Percentiles rank a stretch among this genome's conserved stretches.
These are phyloP conservation scores for Cinnamomum chago DNA, from an alignment of 164 flowering plant species.

Conservation along the genomic window DNA sequence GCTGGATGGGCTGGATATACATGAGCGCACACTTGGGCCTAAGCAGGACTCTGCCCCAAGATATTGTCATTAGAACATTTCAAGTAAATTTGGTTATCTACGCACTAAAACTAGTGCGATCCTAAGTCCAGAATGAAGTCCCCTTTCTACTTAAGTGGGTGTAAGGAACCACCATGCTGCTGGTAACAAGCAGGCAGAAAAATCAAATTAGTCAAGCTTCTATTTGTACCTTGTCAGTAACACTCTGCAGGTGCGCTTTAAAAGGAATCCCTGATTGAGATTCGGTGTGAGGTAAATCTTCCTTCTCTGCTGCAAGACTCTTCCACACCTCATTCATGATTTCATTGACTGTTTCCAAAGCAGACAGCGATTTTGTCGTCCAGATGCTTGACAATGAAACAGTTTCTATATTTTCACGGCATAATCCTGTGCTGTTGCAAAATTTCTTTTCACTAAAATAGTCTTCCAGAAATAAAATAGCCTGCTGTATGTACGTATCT, in stretches of 20 bases:
- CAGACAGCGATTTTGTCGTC: background rate
- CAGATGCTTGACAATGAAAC: background rate
- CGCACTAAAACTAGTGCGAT: background rate
- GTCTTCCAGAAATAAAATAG: slow-evolving; percentile 16
- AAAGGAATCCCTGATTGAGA: background rate
- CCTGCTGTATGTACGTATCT: slow-evolving; percentile 9
- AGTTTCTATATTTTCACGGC: slow-evolving; percentile 5
- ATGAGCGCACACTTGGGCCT: too few relatives aligned
- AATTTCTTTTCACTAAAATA: slow-evolving; percentile 18
- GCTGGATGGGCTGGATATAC: too few relatives aligned
- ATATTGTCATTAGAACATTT: too few relatives aligned
- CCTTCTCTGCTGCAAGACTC: background rate
- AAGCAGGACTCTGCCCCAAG: too few relatives aligned
- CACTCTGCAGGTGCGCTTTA: background rate
- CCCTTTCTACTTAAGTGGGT: too few relatives aligned
- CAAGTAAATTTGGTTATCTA: too few relatives aligned
- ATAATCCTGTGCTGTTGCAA: slow-evolving; percentile 20
- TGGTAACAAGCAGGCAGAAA: background rate
- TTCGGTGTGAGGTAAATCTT: background rate
- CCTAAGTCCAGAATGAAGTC: too few relatives aligned
- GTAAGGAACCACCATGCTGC: too few relatives aligned
- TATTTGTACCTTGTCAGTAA: background rate
- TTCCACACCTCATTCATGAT: slow-evolving; percentile 1
- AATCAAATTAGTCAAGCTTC: background rate
- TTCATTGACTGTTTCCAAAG: background rate